These are phyloP conservation scores for Trifolium fragiferum DNA, from an alignment of 306 rosid species.

Conservation along the genomic window DNA sequence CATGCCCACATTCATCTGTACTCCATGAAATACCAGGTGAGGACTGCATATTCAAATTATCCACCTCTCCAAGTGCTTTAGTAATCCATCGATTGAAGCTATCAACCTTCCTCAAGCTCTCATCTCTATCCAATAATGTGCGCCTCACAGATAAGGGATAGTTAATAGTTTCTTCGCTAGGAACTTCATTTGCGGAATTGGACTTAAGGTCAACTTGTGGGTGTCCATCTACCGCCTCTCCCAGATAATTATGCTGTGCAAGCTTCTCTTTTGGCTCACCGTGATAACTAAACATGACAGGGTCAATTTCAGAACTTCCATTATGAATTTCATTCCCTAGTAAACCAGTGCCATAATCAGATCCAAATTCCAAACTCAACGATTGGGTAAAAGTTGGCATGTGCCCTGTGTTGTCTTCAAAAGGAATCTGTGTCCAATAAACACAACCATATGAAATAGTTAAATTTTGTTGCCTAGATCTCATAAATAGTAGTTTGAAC, in stretches of 20 bases:
- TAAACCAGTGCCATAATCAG: slow-evolving; percentile 42
- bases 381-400: slow-evolving; percentile 56
- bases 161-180: slow-evolving; percentile 56
- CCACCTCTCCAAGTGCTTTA: slow-evolving; percentile 81
- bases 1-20: slow-evolving; percentile 72
- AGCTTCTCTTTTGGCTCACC: slow-evolving; percentile 50
- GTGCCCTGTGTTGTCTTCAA: slow-evolving; percentile 57
- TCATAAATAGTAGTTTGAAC: slow-evolving; percentile 8
- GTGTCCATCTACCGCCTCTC: slow-evolving; percentile 52
- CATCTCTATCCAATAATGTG: slow-evolving; percentile 65
- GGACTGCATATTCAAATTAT: slow-evolving; percentile 74
- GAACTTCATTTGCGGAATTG: slow-evolving; percentile 50
- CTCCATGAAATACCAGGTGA: slow-evolving; percentile 83
- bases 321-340: slow-evolving; percentile 45
- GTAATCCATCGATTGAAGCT: slow-evolving; percentile 88
- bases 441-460: slow-evolving; percentile 36
- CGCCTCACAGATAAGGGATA: slow-evolving; percentile 60
- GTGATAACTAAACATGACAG: slow-evolving; percentile 43
- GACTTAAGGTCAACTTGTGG: slow-evolving; percentile 37
- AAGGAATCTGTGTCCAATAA: slow-evolving; percentile 57
- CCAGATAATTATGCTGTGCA: slow-evolving; percentile 45
- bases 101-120: slow-evolving; percentile 86
- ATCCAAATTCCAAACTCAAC: slow-evolving; percentile 54
- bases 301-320: slow-evolving; percentile 47
- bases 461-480: slow-evolving; percentile 21